Evolutionary conservation across 306 rosid species (phyloP).

Genomic region (Fragaria iinumae): DNA sequence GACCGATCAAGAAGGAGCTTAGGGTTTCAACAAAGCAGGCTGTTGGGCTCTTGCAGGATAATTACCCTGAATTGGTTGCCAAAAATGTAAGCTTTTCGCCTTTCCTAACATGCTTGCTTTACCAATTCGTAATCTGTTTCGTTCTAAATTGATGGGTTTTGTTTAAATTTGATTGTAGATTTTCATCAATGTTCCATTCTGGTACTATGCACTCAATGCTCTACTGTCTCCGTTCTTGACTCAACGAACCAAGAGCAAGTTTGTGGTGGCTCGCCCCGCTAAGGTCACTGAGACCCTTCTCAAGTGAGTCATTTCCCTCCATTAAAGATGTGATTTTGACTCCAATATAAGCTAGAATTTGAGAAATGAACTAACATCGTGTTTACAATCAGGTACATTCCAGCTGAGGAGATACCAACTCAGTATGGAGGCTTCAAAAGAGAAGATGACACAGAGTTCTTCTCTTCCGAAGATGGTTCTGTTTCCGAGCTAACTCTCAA

Average conservation of each 20-base stretch:
- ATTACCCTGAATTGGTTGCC: slow-evolving; percentile 90
- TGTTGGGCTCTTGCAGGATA: slow-evolving; percentile 74
- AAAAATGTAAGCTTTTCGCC: slow-evolving; percentile 52
- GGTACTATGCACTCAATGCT: slow-evolving; percentile 86
- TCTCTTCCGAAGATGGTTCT: slow-evolving; percentile 29
- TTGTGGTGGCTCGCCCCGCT: slow-evolving; percentile 50
- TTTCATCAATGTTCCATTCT: slow-evolving; percentile 89
- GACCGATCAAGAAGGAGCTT: slow-evolving; percentile 70
- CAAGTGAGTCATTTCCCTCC: slow-evolving; percentile 24
- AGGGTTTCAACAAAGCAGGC: slow-evolving; percentile 78
- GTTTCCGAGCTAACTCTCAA: slow-evolving; percentile 36
- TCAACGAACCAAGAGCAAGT: slow-evolving; percentile 72
- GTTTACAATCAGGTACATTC: slow-evolving; percentile 30
- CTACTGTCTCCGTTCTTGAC: slow-evolving; percentile 74
- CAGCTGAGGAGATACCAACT: slow-evolving; percentile 44
- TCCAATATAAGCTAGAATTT: not conserved
- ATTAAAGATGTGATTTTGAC: not conserved
- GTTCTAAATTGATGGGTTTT: not conserved
- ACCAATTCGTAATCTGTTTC: not conserved
- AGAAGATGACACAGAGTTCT: slow-evolving; percentile 36
- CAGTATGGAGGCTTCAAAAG: slow-evolving; percentile 51
- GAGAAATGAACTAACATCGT: not conserved
- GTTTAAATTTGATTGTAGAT: slow-evolving; percentile 37
- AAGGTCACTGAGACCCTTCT: slow-evolving; percentile 49
- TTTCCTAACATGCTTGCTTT: not conserved